Conservation (phyloP, 208 protist species). For the Leishmania lainsoni region DNA sequence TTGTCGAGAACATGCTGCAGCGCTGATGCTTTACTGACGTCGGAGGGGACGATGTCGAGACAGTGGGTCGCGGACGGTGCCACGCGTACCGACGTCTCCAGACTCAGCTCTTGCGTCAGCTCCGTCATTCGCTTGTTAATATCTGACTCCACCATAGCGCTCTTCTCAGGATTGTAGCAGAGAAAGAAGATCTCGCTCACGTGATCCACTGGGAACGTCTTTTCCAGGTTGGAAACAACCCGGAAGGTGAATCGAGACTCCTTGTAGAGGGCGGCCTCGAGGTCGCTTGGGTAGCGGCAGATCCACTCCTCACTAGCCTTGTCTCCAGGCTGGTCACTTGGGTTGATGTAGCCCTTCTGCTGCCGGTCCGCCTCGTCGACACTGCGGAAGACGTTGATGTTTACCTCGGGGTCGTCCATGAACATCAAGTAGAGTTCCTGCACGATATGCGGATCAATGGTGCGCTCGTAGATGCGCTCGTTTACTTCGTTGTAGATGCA, state of each 20-base stretch:
- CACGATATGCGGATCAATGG: conserved; percentile 35
- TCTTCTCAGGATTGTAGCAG: conserved; percentile 57
- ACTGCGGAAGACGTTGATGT: conserved; percentile 59
- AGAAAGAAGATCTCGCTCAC: conserved; percentile 74
- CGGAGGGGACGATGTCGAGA: conserved; percentile 58
- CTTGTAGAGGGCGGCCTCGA: conserved; percentile 51
- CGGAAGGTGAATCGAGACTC: conserved; percentile 52
- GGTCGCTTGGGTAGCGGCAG: conserved; percentile 48
- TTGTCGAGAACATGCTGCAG: conserved; percentile 54
- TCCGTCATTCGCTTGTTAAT: conserved; percentile 39
- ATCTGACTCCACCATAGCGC: conserved; percentile 27
- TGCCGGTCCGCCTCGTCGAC: conserved; percentile 37
- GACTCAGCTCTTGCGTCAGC: conserved; percentile 24
- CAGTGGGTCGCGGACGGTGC: conserved; percentile 57
- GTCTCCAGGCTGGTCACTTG: conserved; percentile 52
- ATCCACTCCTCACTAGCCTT: conserved; percentile 63
- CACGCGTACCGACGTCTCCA: conserved; percentile 38
- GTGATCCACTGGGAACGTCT: conserved; percentile 43
- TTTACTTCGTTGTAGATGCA: conserved; percentile 66
- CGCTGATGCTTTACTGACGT: conserved; percentile 66
- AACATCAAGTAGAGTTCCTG: conserved; percentile 51
- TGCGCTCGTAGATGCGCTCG: conserved; percentile 46
- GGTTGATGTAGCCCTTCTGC: conserved; percentile 44
- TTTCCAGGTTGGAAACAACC: conserved; percentile 50
- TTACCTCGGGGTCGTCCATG: conserved; percentile 52